phyloP scores from a whole-genome alignment of 2,329 filamentous ascomycete genomes.

The Exophiala aquamarina region DNA sequence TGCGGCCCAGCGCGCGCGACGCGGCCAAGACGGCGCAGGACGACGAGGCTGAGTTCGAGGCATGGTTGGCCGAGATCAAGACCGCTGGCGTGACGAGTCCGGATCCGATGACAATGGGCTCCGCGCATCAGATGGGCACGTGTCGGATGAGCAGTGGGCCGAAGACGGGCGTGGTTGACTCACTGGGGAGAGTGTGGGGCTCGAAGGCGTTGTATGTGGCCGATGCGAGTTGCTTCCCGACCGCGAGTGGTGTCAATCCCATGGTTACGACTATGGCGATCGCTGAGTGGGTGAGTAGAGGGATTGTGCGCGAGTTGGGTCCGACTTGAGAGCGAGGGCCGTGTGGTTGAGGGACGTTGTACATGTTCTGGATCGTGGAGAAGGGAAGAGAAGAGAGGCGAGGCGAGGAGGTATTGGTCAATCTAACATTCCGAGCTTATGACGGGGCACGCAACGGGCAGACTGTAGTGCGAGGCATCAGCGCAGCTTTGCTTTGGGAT shows the following conservation, averaged over 20 bases:
- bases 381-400: too few relatives aligned
- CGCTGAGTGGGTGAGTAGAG: conserved; percentile 46
- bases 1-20: conserved; percentile 37
- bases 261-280: conserved; percentile 55
- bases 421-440: too few relatives aligned
- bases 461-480: too few relatives aligned
- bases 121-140: conserved; percentile 53
- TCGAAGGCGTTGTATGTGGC: conserved; percentile 47
- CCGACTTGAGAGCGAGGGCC: too few relatives aligned
- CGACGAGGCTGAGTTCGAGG: conserved; percentile 54
- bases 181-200: conserved; percentile 48
- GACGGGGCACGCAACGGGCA: too few relatives aligned
- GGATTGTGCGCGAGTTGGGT: conserved; percentile 29
- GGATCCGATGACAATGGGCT: conserved; percentile 42
- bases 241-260: conserved; percentile 52
- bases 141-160: conserved; percentile 48
- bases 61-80: conserved; percentile 54
- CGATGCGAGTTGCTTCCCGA: conserved; percentile 52
- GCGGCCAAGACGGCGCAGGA: background rate
- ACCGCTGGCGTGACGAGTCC: conserved; percentile 46
- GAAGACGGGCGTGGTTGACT: conserved; percentile 45
- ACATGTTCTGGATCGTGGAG: too few relatives aligned
- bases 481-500: too few relatives aligned
- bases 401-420: too few relatives aligned
- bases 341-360: too few relatives aligned